Evolutionary conservation across 2,329 filamentous ascomycete genomes (phyloP), one percentile per base, ranked within the genome.

Genomic region (Blastomyces emzantsi): DNA sequence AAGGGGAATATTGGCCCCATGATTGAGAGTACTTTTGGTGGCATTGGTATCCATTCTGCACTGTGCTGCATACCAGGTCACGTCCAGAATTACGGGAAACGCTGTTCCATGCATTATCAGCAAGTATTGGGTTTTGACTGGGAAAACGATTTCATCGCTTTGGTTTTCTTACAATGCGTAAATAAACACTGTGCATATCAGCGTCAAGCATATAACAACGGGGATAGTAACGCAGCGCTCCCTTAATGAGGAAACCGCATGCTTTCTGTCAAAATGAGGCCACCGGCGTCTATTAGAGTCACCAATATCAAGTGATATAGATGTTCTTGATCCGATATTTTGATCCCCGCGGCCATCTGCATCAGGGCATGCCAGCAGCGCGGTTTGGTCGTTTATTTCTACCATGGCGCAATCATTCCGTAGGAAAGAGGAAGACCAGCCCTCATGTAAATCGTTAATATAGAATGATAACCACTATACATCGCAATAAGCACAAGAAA

Each of bases 1-100:
- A 95, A 1, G 92, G 90, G 22, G 90, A 89, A 74, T 96, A 96
- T 73, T 93, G 91, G 63, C 92, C 92, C 90, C 91, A 96, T 63
- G 80, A 82, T 68, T 86, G 88, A 1, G 86, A 85, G 55, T 87
- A 81, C 41, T 82, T 73, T 3, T 82, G 75, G 58, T 81, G 80
- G 74, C 89, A 92, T 66, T 83, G 82, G 73, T 86, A 89, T 64
- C 87, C 87, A 47, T 78, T 67, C 52, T 81, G 71, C 45, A 83
- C 74, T 6, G 79, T 80, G 71, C 85, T 83, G 75, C 85, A 87
- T 15, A 70, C 67, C 36, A 56, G 15, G 19, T 43, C 41, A 22
- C 52, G 36, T n/a, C 51, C 28, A 30, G 33, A 55, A 56, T 19
- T 49, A 11, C 30, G 25, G 17, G 28, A 11, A 52, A 51, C n/a